These are phyloP conservation scores for Colletotrichum incanum DNA, from an alignment of 2,329 filamentous ascomycete genomes.

Conservation along the genomic window DNA sequence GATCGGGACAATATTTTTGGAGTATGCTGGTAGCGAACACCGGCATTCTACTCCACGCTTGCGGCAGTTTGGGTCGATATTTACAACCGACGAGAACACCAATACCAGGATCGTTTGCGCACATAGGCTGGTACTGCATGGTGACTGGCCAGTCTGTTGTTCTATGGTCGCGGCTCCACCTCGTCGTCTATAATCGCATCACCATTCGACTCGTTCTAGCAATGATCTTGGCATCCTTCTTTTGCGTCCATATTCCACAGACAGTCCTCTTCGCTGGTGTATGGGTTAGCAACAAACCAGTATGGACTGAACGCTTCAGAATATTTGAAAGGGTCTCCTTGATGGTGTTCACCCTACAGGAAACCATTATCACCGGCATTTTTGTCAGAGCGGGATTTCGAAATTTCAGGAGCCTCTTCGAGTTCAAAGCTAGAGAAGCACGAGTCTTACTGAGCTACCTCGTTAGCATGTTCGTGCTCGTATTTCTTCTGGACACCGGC, in stretches of 20 bases:
- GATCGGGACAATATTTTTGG: slow-evolving; percentile 51
- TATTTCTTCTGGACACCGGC: slow-evolving; percentile 57
- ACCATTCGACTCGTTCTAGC: slow-evolving; percentile 53
- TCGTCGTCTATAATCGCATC: slow-evolving; percentile 59
- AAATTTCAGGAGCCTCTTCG: slow-evolving; percentile 36
- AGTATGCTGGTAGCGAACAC: slow-evolving; percentile 48
- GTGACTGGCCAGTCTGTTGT: slow-evolving; percentile 61
- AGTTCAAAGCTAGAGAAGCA: slow-evolving; percentile 32
- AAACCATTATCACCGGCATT: slow-evolving; percentile 64
- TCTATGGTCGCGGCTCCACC: slow-evolving; percentile 65
- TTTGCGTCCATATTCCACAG: slow-evolving; percentile 65
- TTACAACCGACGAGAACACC: slow-evolving; percentile 58
- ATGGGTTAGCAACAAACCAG: slow-evolving; percentile 56
- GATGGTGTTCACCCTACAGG: slow-evolving; percentile 70
- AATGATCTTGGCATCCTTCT: slow-evolving; percentile 67
- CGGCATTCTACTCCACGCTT: slow-evolving; percentile 68
- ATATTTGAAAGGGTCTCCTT: slow-evolving; percentile 70
- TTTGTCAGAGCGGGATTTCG: slow-evolving; percentile 55
- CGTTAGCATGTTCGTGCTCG: slow-evolving; percentile 56
- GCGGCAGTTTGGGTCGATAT: slow-evolving; percentile 56
- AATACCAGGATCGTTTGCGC: slow-evolving; percentile 56
- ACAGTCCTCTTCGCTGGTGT: slow-evolving; percentile 66
- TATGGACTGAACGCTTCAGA: slow-evolving; percentile 52
- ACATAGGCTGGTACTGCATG: slow-evolving; percentile 67
- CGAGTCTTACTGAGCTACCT: slow-evolving; percentile 55